Conservation (phyloP, 2,329 filamentous ascomycete species). For the Albifimbria verrucaria region DNA sequence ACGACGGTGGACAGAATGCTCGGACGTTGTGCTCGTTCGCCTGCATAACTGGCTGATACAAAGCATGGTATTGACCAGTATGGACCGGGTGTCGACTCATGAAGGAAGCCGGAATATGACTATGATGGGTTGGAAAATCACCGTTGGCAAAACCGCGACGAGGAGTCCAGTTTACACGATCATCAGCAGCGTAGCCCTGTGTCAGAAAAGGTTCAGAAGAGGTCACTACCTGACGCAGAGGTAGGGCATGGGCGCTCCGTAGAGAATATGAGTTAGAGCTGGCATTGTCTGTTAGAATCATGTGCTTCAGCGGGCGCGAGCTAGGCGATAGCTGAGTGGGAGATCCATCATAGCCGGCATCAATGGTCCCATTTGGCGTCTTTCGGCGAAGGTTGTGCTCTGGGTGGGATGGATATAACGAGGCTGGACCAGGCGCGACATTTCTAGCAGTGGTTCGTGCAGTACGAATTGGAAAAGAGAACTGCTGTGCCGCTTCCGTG, state of each 20-base stretch:
- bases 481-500: slow-evolving; percentile 16
- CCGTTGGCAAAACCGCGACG: slow-evolving; percentile 2
- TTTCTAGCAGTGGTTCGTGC: slow-evolving; percentile 21
- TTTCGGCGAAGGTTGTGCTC: slow-evolving; percentile 87
- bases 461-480: slow-evolving; percentile 29
- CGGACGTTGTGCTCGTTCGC: slow-evolving; percentile 34
- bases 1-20: slow-evolving; percentile 34
- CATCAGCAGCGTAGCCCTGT: slow-evolving; percentile 10
- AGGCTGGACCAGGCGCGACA: slow-evolving; percentile 9
- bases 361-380: slow-evolving; percentile 89
- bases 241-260: slow-evolving; percentile 9
- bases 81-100: slow-evolving; percentile 12
- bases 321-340: slow-evolving; percentile 69
- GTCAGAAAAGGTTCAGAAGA: slow-evolving; percentile 5
- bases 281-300: slow-evolving; percentile 63
- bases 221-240: slow-evolving; percentile 9
- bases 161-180: slow-evolving; percentile 3
- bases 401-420: slow-evolving; percentile 26
- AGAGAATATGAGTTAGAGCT: slow-evolving; percentile 14
- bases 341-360: slow-evolving; percentile 86
- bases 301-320: slow-evolving; percentile 77
- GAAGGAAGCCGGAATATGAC: slow-evolving; percentile 9
- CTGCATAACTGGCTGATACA: slow-evolving; percentile 29
- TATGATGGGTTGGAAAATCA: slow-evolving; percentile 10
- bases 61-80: slow-evolving; percentile 15